Evolutionary conservation across 371 early-diverging fungal species (phyloP), one percentile per base, ranked within the genome.

Genomic region (Synchytrium microbalum): DNA sequence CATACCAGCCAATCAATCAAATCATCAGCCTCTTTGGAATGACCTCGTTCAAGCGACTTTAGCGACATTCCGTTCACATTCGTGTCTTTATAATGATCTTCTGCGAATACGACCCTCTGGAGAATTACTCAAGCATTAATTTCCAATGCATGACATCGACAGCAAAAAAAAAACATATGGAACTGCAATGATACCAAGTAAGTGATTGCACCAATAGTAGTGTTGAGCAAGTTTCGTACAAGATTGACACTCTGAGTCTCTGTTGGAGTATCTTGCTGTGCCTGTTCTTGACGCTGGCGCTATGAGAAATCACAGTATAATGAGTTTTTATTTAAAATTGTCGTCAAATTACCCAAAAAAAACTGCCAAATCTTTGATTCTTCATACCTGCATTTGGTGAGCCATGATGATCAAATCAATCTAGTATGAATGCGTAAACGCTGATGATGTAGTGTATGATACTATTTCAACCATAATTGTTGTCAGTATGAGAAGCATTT

Each of bases 1-100:
- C 69, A 23, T 61, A 76, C 79, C 73, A 79, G 61, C 77, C 79
- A 79, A 60, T 72, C 73, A 28, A 79, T 58, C 2, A 79, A 61
- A 33, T 72, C 64, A 61, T 79, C 73, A 0, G 74, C 75, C 63
- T 79, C 72, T 3, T 30, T 26, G 16, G 76, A 72, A 32, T 61
- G 58, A 55, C 66, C 68, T 29, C 72, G 60, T 55, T 52, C 33
- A 2, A 79, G 28, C 10, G 67, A 61, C 58, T 76, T 79, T 32
- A 79, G 59, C 24, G 63, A 58, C 31, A 76, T 62, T 51, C 64
- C 69, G 33, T 69, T 62, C 60, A 70, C 38, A n/a, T 28, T 58
- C 2, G 71, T 63, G 59, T 71, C 72, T 30, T 68, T 68, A 38
- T 38, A 38, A 19, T 72, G 66, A 2, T 75, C 67, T 62, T 75